Percentiles rank a stretch among this genome's conserved stretches.
phyloP scores from a whole-genome alignment of 225 moss, liverwort and hornwort species.

The Anthoceros angustus region DNA sequence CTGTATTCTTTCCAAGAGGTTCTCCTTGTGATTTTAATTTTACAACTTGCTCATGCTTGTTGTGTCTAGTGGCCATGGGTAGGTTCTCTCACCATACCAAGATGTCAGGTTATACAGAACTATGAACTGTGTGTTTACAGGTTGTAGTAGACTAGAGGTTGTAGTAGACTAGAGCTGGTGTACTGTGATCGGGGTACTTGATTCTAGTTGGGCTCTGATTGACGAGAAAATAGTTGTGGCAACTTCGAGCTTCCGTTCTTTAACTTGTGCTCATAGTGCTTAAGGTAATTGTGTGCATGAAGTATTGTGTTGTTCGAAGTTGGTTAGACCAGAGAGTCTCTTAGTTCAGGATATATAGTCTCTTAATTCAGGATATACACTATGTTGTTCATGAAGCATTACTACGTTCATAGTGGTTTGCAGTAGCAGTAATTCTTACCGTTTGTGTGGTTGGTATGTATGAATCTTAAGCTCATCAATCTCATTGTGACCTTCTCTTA shows the following conservation, averaged over 20 bases:
- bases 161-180: conserved; percentile 67
- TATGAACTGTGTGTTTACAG: conserved; percentile 12
- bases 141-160: too few species aligned
- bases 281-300: conserved; percentile 46
- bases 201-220: conserved; percentile 81
- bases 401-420: too few species aligned
- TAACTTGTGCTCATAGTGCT: conserved; percentile 44
- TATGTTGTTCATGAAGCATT: too few species aligned
- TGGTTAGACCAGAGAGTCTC: too few species aligned
- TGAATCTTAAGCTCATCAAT: conserved; percentile 83
- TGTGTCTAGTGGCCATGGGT: background rate
- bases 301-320: too few species aligned
- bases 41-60: background rate
- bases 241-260: conserved; percentile 65
- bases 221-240: conserved; percentile 71
- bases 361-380: too few species aligned
- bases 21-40: background rate
- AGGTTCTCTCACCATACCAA: conserved; percentile 4
- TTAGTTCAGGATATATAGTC: too few species aligned
- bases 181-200: conserved; percentile 63
- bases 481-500: conserved; percentile 74
- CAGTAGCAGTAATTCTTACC: too few species aligned
- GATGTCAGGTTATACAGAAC: background rate
- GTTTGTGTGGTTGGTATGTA: conserved; percentile 33
- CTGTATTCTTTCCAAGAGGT: conserved; percentile 93